Evolutionary conservation across 73 alveolate genomes (phyloP).

Genomic region (Uronychia binucleata): DNA sequence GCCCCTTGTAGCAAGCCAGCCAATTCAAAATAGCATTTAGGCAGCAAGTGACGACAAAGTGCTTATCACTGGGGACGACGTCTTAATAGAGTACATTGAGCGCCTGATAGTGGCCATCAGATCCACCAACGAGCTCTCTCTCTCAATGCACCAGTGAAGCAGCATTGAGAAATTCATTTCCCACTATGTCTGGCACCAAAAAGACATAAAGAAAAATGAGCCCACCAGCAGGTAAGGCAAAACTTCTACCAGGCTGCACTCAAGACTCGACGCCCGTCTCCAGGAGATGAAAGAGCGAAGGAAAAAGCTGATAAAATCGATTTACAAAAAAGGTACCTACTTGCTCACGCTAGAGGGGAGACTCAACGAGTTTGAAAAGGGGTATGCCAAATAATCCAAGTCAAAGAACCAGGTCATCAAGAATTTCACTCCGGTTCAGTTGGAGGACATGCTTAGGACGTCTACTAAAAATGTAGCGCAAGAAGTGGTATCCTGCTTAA

Average conservation of each 20-base stretch:
- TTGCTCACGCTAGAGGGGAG: conserved; percentile 22
- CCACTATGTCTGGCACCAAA: conserved; percentile 38
- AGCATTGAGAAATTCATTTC: conserved; percentile 49
- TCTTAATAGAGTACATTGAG: conserved; percentile 53
- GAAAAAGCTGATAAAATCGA: conserved; percentile 11
- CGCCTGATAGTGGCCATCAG: conserved; percentile 25
- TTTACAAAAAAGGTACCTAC: conserved; percentile 32
- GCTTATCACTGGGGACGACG: conserved; percentile 64
- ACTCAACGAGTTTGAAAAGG: conserved; percentile 35
- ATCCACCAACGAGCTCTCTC: conserved; percentile 1
- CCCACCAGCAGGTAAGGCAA: background rate
- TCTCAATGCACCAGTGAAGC: conserved; percentile 7
- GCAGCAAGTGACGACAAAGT: conserved; percentile 30
- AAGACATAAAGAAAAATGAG: conserved; percentile 1
- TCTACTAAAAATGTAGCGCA: conserved; percentile 42
- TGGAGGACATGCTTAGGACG: conserved; percentile 30
- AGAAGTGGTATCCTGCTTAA: conserved; percentile 33
- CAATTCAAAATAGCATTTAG: background rate
- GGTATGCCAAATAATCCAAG: background rate
- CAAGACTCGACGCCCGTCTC: conserved; percentile 17
- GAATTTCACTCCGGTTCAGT: conserved; percentile 9
- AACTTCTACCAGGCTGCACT: background rate
- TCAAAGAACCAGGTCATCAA: conserved; percentile 1
- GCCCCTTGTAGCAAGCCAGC: background rate
- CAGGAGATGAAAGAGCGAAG: conserved; percentile 47